These are phyloP conservation scores for Begonia masoniana DNA, from an alignment of 306 rosid species.

Conservation along the genomic window DNA sequence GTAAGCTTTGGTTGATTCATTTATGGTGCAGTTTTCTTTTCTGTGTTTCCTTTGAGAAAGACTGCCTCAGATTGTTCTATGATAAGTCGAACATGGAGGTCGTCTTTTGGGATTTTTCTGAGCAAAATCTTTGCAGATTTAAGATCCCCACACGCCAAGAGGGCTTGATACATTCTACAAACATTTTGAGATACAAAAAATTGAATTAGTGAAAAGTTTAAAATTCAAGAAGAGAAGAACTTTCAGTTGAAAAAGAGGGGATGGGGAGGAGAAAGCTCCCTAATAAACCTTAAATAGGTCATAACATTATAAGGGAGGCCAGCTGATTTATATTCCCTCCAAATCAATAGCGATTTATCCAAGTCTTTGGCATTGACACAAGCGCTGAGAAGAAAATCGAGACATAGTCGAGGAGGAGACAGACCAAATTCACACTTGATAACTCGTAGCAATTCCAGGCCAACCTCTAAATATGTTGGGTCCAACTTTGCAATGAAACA, in stretches of 20 bases:
- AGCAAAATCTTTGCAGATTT: conserved; percentile 33
- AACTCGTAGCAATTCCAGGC: conserved; percentile 42
- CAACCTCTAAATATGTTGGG: conserved; percentile 29
- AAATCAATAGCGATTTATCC: conserved; percentile 28
- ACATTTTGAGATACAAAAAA: conserved; percentile 4
- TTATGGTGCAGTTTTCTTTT: background rate
- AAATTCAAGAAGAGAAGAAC: background rate
- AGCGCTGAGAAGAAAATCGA: conserved; percentile 45
- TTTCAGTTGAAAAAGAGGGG: background rate
- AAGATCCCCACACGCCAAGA: conserved; percentile 53
- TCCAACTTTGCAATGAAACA: conserved; percentile 34
- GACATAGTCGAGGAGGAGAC: conserved; percentile 38
- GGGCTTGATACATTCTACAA: conserved; percentile 81
- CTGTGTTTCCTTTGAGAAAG: conserved; percentile 10
- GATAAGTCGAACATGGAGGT: conserved; percentile 35
- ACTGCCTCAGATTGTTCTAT: conserved; percentile 29
- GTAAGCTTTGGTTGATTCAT: too few species aligned
- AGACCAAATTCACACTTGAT: conserved; percentile 49
- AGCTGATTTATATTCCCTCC: conserved; percentile 58
- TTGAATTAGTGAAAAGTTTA: background rate
- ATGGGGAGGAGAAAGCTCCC: background rate
- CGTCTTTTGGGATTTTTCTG: conserved; percentile 43
- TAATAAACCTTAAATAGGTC: conserved; percentile 48
- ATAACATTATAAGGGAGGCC: conserved; percentile 50
- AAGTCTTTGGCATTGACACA: conserved; percentile 33